Base-by-base conservation (phyloP, 139 green algal genomes). In the Pycnococcus provasolii region DNA sequence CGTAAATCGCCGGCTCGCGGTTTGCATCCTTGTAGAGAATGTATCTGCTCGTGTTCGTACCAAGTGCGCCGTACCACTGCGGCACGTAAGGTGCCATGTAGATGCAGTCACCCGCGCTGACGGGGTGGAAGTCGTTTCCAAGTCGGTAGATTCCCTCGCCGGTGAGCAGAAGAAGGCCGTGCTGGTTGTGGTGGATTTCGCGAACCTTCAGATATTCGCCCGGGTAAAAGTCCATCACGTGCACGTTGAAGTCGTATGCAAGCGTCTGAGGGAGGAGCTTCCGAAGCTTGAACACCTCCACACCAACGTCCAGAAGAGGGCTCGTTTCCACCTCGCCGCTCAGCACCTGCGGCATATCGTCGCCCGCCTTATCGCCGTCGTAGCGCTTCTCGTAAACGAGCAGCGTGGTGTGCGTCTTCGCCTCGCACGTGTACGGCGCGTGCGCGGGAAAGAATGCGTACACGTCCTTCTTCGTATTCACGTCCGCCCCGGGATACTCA, bases 151-250 rank as follows among this genome's bases (percentile, higher is more conserved):
- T 93, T 67, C 91, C 91, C 66, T 94, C 81, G 1, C 91, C 91
- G 67, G 90, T 73, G 60, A 96, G 74, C 53, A 97, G 70, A 66
- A 97, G 68, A 64, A 97, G 75, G 3, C 91, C 91, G 65, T 97
- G 91, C 82, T 97, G 90, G 79, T 96, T 96, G 83, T 97, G 95
- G 79, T 96, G 90, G 26, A 95, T 76, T 74, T 96, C 90, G 68
- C 83, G 67, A 55, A 67, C 53, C 6, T 61, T 15, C 37, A 54
- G 45, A 69, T 87, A 84, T 74, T 96, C 83, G 4, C 89, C 89
- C 0, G 89, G 86, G 55, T 85, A 48, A 59, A 96, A 96, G 78
- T 96, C 89, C 90, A 96, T 94, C 68, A 96, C 77, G 71, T 96
- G 91, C 5, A 96, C 80, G 65, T 97, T 97, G 80, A 97, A 96